Evolutionary conservation across 1,284 basidiomycete genomes (phyloP).

Genomic region (Volvariella volvacea): DNA sequence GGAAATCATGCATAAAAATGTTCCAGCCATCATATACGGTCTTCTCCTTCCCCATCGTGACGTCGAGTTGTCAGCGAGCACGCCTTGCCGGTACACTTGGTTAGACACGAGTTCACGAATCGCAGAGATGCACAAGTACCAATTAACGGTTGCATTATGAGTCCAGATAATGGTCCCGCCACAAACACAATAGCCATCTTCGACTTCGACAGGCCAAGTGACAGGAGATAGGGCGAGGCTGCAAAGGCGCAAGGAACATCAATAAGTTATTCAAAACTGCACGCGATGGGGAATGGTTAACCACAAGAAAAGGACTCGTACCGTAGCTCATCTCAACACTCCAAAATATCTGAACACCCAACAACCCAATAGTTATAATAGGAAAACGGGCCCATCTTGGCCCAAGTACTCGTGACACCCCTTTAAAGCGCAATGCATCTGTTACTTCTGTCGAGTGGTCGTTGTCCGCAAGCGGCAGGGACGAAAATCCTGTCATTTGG

Average conservation of each 20-base stretch:
- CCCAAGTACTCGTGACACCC: constrained; percentile 30
- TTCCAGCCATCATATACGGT: constrained; percentile 78
- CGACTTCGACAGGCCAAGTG: constrained; percentile 84
- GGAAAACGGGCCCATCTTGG: constrained; percentile 52
- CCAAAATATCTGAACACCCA: constrained; percentile 86
- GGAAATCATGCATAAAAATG: constrained; percentile 59
- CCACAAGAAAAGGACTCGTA: no score
- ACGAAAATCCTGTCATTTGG: constrained; percentile 15
- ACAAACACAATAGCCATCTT: constrained; percentile 89
- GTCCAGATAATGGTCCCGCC: constrained; percentile 87
- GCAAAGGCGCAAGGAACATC: no score
- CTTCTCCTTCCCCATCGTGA: constrained; percentile 80
- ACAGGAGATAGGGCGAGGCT: constrained; percentile 90
- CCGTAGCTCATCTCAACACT: constrained; percentile 90
- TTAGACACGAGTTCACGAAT: no score
- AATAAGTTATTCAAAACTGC: no score
- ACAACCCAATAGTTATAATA: constrained; percentile 66
- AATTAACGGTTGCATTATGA: constrained; percentile 90
- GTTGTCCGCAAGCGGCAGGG: constrained; percentile 16
- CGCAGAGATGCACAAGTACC: constrained; percentile 23
- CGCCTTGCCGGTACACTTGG: constrained; percentile 37
- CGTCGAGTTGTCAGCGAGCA: constrained; percentile 83
- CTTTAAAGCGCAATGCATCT: constrained; percentile 22
- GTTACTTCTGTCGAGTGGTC: constrained; percentile 13
- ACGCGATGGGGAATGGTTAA: no score